Base-by-base conservation (phyloP, 345 rosid genomes). In the Corchorus capsularis region DNA sequence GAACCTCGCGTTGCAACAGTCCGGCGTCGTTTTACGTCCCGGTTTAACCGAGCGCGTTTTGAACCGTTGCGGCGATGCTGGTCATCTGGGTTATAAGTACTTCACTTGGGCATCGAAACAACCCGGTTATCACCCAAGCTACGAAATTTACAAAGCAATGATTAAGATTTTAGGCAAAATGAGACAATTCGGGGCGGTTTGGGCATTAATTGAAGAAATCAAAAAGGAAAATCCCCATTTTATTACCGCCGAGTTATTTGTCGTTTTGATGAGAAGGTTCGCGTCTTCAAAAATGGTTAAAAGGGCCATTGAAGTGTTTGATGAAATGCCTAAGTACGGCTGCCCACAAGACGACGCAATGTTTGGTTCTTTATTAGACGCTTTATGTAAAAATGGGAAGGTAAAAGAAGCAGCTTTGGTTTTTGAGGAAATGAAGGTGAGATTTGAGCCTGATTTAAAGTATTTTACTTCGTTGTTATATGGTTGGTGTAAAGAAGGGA, bases 401-500 rank as follows among this genome's bases (percentile, higher is more conserved):
- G 98, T 89, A 17, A 93, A 96, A 84, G 94, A 93, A 50, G 99
- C 96, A 22, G 94, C 99, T 34, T 82, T 82, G 70, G 86, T 93
- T 63, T 93, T 93, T 13, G 93, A 92, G 79, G 98, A 93, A 52
- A 90, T 91, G 92, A 84, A 89, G 60, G 79, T 75, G 57, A 83
- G 81, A 65, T 96, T 96, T 74, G 50, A 63, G 6, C 89, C 91
- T 3, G 83, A 76, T 78, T 83, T 92, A 64, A 79, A 73, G 80
- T 89, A 88, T 81, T 93, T 93, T 56, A 89, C 93, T 13, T 88
- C 88, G 4, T 82, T 96, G 86, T 81, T 95, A 80, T 85, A 85
- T 79, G 99, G 98, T 83, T 93, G 98, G 99, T 96, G 99, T 56
- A 87, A 84, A 47, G 94, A 92, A 86, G 94, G 97, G 79, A 91